phyloP scores from a whole-genome alignment of 331 rosid species.

The Cydonia oblonga region DNA sequence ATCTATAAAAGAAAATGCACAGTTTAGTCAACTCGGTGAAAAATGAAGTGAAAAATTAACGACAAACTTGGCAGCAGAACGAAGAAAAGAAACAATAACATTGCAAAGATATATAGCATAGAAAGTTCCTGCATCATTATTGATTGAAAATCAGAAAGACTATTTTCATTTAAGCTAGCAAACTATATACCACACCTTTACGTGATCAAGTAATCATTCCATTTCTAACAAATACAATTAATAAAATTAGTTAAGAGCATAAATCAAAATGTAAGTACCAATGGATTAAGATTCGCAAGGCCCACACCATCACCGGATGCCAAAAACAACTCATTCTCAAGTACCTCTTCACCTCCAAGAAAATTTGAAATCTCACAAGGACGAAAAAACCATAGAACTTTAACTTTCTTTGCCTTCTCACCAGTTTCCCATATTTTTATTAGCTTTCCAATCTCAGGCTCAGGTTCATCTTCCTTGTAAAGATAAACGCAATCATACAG shows the following conservation, averaged over 20 bases:
- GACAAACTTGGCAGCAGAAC: not conserved
- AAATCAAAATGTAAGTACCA: constrained; percentile 41
- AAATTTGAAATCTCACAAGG: constrained; percentile 55
- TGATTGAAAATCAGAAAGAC: not conserved
- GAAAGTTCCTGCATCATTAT: not conserved
- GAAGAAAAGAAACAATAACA: not conserved
- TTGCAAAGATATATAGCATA: not conserved
- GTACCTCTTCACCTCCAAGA: constrained; percentile 25
- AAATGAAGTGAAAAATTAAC: not conserved
- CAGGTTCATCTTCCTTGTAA: constrained; percentile 48
- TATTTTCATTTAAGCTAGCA: not conserved
- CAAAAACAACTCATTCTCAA: constrained; percentile 61
- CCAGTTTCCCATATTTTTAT: constrained; percentile 56
- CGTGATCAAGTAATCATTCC: not conserved
- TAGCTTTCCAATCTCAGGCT: constrained; percentile 65
- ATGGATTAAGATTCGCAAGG: constrained; percentile 55
- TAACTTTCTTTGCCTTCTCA: constrained; percentile 50
- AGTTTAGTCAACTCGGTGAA: not conserved
- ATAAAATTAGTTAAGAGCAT: not conserved
- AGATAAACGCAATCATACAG: constrained; percentile 68
- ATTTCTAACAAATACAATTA: not conserved
- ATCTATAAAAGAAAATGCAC: not conserved
- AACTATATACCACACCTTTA: not conserved
- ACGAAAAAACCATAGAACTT: constrained; percentile 78
- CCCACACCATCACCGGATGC: constrained; percentile 76